Conservation (phyloP, 192 early-diverging fungal genomes). For the Gamsiella multidivaricata region DNA sequence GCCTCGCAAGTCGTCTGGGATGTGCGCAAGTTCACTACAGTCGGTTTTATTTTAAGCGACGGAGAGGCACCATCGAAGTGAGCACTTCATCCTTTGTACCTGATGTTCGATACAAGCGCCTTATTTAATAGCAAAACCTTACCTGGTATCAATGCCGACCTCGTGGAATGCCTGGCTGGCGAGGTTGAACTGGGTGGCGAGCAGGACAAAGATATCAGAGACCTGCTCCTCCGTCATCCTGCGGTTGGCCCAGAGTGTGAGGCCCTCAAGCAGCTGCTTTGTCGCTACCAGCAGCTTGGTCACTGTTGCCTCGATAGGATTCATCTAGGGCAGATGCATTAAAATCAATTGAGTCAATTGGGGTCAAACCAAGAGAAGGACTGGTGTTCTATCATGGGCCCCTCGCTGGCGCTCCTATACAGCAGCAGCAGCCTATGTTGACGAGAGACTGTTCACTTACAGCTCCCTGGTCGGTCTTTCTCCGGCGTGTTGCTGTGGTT, state of each 20-base stretch:
- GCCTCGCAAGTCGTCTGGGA: constrained; percentile 56
- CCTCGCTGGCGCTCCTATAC: too few relatives aligned
- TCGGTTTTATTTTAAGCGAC: neutral
- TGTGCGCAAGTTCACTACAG: constrained; percentile 56
- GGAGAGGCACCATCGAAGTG: too few relatives aligned
- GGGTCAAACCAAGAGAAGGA: neutral
- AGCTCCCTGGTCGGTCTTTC: constrained; percentile 18
- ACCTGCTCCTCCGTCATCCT: constrained; percentile 57
- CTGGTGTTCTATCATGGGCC: neutral
- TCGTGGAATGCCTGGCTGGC: constrained; percentile 53
- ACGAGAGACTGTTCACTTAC: constrained; percentile 6
- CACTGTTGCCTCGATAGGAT: constrained; percentile 59
- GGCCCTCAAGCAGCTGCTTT: constrained; percentile 58
- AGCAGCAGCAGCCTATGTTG: too few relatives aligned
- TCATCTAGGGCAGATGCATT: constrained; percentile 38
- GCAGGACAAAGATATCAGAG: constrained; percentile 57
- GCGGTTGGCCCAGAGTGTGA: constrained; percentile 59
- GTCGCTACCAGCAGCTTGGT: constrained; percentile 60
- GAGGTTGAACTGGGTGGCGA: constrained; percentile 57
- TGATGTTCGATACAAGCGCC: constrained; percentile 13
- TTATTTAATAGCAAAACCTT: neutral
- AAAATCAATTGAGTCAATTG: neutral
- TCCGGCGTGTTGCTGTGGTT: constrained; percentile 1
- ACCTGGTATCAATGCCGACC: constrained; percentile 54
- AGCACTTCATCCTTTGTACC: too few relatives aligned